A percentile compares a stretch with the other conserved stretches of the same genome.
These are phyloP conservation scores for Aspergillus flavus DNA, from an alignment of 2,329 filamentous ascomycete genomes.

Conservation along the genomic window DNA sequence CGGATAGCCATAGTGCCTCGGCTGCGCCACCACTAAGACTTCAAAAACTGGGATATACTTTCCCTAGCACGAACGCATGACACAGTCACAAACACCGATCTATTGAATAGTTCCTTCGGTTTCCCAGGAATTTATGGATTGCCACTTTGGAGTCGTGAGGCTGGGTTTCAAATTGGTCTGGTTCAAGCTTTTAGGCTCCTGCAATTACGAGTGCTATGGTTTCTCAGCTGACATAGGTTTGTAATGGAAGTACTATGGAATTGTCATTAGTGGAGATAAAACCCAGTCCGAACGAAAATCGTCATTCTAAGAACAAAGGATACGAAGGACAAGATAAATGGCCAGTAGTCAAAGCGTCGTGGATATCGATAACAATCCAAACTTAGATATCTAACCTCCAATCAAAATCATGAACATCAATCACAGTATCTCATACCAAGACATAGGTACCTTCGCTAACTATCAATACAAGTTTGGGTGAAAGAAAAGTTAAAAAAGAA, in stretches of 20 bases:
- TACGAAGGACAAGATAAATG: neutral
- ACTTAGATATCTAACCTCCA: neutral
- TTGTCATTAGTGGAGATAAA: neutral
- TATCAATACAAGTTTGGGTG: neutral
- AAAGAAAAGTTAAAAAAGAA: neutral
- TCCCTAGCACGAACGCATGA: neutral
- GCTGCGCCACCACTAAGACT: neutral
- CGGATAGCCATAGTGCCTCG: neutral
- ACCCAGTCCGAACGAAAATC: neutral
- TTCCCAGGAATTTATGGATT: neutral
- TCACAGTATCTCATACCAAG: neutral
- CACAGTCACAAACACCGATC: neutral
- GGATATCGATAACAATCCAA: constrained; percentile 2
- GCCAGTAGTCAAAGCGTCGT: neutral
- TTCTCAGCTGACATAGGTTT: neutral
- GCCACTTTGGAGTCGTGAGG: neutral
- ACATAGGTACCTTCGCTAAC: neutral
- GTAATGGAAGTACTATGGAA: neutral
- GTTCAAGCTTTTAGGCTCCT: neutral
- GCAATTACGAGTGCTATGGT: neutral
- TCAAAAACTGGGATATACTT: neutral
- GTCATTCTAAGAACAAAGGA: neutral
- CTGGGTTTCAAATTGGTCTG: neutral
- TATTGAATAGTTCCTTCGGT: neutral
- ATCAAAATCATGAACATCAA: neutral